Percentiles rank a stretch among this genome's conserved stretches.
These are phyloP conservation scores for Epichloe hybrida DNA, from an alignment of 2,329 filamentous ascomycete genomes.

Conservation along the genomic window DNA sequence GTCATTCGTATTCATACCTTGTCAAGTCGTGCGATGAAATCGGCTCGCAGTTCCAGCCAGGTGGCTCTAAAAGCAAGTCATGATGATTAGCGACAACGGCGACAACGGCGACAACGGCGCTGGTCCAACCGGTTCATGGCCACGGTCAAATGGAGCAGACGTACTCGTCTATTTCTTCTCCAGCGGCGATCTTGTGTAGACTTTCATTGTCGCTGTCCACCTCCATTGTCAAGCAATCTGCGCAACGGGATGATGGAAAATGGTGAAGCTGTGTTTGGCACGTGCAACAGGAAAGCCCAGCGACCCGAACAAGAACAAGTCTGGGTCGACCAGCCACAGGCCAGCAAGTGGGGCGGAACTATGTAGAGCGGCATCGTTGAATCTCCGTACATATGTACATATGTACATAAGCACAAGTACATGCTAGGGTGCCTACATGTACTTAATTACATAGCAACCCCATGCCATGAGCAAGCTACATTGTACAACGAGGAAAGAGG, in stretches of 20 bases:
- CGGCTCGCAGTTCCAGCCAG: conserved; percentile 55
- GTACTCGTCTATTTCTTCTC: conserved; percentile 43
- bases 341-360: conserved; percentile 11
- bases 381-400: too few relatives aligned
- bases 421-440: too few relatives aligned
- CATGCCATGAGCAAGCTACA: too few relatives aligned
- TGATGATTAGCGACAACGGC: conserved; percentile 15
- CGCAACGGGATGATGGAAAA: conserved; percentile 3
- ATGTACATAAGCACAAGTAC: too few relatives aligned
- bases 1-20: conserved; percentile 25
- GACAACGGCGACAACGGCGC: conserved; percentile 6
- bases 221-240: conserved; percentile 31
- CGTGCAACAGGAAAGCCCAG: too few relatives aligned
- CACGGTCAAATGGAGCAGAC: conserved; percentile 13
- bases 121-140: background rate
- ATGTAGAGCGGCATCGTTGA: too few relatives aligned
- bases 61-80: conserved; percentile 36
- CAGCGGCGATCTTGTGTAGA: conserved; percentile 34
- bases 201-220: conserved; percentile 39
- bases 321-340: background rate
- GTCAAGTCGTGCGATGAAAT: conserved; percentile 55
- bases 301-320: too few relatives aligned
- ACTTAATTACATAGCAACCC: too few relatives aligned
- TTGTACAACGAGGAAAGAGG: too few relatives aligned
- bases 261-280: conserved; percentile 4